Evolutionary conservation across 148 eudicot genomes (phyloP).

Genomic region (Oxyria digyna): DNA sequence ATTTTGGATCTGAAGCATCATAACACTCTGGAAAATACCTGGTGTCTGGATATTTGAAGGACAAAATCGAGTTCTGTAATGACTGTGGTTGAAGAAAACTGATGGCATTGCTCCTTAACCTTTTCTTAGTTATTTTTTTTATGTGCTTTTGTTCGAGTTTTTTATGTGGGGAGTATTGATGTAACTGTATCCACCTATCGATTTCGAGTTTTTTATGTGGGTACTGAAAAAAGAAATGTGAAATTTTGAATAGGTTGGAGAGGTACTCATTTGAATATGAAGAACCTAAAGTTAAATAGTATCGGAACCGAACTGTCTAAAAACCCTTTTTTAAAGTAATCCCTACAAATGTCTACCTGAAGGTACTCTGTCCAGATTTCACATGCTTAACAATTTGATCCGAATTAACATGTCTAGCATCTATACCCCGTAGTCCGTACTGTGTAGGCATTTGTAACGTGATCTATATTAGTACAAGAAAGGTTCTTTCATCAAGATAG

Average conservation of each 20-base stretch:
- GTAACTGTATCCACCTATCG: not conserved
- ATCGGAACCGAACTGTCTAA: not conserved
- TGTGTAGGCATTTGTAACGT: not conserved
- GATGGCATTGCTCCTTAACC: not conserved
- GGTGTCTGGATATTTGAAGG: not conserved
- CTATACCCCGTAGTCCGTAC: too few relatives aligned
- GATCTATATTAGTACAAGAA: not conserved
- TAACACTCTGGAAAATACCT: not conserved
- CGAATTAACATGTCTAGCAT: not conserved
- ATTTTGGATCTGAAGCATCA: not conserved
- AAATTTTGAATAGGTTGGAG: not conserved
- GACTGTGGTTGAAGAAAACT: not conserved
- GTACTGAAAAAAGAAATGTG: not conserved
- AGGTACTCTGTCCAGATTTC: not conserved
- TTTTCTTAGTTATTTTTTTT: not conserved
- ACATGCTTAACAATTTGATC: not conserved
- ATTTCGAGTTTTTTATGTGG: not conserved
- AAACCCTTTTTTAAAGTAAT: not conserved
- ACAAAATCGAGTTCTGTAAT: not conserved
- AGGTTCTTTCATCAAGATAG: not conserved
- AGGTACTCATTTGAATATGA: not conserved
- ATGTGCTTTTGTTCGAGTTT: not conserved
- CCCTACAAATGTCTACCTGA: not conserved
- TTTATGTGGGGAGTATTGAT: not conserved
- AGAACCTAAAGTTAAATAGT: not conserved